These are phyloP conservation scores for Thalassiosira hispida DNA, from an alignment of 352 stramenopile genomes.

Conservation along the genomic window DNA sequence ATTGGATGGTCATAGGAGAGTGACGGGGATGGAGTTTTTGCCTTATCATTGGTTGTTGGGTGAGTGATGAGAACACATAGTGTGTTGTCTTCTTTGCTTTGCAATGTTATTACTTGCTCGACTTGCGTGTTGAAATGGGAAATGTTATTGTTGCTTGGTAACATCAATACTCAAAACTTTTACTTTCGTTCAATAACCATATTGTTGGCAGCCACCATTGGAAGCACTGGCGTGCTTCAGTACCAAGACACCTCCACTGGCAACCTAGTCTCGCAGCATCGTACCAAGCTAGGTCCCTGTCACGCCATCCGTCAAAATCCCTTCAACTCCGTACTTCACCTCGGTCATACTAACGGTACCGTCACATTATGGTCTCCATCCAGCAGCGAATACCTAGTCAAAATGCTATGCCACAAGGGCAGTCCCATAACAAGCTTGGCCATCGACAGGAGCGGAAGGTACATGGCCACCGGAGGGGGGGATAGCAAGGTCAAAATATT, in stretches of 20 bases:
- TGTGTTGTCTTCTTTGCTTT: not conserved
- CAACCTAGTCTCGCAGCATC: slow-evolving; percentile 90
- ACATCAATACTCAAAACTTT: not conserved
- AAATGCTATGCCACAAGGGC: slow-evolving; percentile 96
- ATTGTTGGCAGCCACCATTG: slow-evolving; percentile 88
- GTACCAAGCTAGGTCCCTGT: slow-evolving; percentile 91
- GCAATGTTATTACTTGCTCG: not conserved
- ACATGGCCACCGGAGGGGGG: slow-evolving; percentile 95
- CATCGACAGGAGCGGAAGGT: slow-evolving; percentile 92
- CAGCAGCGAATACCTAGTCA: slow-evolving; percentile 91
- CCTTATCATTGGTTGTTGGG: slow-evolving; percentile 98
- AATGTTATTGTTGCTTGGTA: not conserved
- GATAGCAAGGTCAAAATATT: slow-evolving; percentile 97
- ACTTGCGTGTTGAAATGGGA: not conserved
- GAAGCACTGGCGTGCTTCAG: slow-evolving; percentile 88
- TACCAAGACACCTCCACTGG: slow-evolving; percentile 98
- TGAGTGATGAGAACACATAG: slow-evolving; percentile 23
- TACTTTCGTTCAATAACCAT: not conserved
- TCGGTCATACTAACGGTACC: slow-evolving; percentile 96
- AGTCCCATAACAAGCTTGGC: slow-evolving; percentile 91
- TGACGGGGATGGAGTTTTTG: slow-evolving; percentile 94
- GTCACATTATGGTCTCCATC: slow-evolving; percentile 98
- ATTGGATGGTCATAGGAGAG: slow-evolving; percentile 91
- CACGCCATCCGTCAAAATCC: slow-evolving; percentile 94
- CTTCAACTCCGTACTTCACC: slow-evolving; percentile 95